These are phyloP conservation scores for Davidsoniella virescens DNA, from an alignment of 2,329 filamentous ascomycete species.

Conservation along the genomic window DNA sequence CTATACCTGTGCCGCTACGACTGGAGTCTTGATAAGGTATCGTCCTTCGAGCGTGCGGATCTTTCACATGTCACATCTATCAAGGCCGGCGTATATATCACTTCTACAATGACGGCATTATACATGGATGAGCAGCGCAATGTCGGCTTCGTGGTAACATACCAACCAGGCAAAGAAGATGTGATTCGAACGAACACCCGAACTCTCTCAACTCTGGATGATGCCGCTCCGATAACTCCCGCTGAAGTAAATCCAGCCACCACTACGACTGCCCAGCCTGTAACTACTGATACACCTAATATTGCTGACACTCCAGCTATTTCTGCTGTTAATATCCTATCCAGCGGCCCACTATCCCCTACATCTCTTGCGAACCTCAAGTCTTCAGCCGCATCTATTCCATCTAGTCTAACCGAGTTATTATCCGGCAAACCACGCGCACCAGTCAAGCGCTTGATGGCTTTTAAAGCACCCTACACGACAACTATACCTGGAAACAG, in stretches of 20 bases:
- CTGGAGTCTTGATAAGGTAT: slow-evolving; percentile 89
- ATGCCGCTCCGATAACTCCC: neutral
- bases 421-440: slow-evolving; percentile 24
- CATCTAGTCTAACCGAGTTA: slow-evolving; percentile 25
- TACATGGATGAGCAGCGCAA: slow-evolving; percentile 69
- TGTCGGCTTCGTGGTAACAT: slow-evolving; percentile 67
- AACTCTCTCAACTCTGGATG: slow-evolving; percentile 41
- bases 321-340: neutral
- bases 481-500: slow-evolving; percentile 39
- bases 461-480: slow-evolving; percentile 38
- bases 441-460: slow-evolving; percentile 27
- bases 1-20: slow-evolving; percentile 85
- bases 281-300: neutral
- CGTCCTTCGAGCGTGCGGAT: slow-evolving; percentile 74
- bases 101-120: slow-evolving; percentile 61
- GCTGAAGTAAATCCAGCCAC: neutral
- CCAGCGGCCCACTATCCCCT: neutral
- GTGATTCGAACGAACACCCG: slow-evolving; percentile 71
- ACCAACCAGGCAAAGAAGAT: slow-evolving; percentile 54
- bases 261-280: neutral
- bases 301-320: neutral
- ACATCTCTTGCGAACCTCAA: neutral
- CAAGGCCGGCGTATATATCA: slow-evolving; percentile 75
- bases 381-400: slow-evolving; percentile 16
- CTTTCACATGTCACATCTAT: slow-evolving; percentile 58